Evolutionary conservation across 306 rosid species (phyloP).

Genomic region (Dalbergia cultrata): DNA sequence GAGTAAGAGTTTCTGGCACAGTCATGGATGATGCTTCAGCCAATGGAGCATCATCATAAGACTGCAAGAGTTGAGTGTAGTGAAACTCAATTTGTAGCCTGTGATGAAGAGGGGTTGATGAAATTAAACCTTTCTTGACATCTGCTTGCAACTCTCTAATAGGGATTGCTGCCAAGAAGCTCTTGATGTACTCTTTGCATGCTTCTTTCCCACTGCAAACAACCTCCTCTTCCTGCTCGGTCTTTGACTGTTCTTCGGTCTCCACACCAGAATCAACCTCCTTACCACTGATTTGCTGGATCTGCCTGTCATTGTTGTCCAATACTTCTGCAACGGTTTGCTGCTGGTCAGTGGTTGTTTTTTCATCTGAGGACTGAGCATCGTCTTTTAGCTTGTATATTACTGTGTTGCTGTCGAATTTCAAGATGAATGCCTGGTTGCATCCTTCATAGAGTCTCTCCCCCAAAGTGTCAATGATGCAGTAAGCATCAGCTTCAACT

Average conservation of each 20-base stretch:
- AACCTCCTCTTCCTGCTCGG: conserved; percentile 64
- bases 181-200: conserved; percentile 96
- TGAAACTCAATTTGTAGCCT: conserved; percentile 92
- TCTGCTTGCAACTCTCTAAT: conserved; percentile 94
- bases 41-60: conserved; percentile 38
- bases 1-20: conserved; percentile 47
- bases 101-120: conserved; percentile 89
- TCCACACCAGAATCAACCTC: conserved; percentile 57
- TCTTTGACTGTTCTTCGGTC: conserved; percentile 58
- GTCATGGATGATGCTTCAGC: conserved; percentile 55
- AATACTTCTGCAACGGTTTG: conserved; percentile 53
- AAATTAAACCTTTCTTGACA: conserved; percentile 87
- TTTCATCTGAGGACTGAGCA: conserved; percentile 65
- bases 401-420: conserved; percentile 71
- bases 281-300: conserved; percentile 54
- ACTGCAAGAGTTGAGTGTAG: conserved; percentile 70
- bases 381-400: conserved; percentile 66
- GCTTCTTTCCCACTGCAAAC: conserved; percentile 90
- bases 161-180: conserved; percentile 98
- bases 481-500: conserved; percentile 89
- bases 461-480: conserved; percentile 91
- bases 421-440: conserved; percentile 88
- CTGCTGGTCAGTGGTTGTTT: conserved; percentile 56
- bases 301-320: conserved; percentile 60
- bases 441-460: conserved; percentile 99